Conservation (phyloP, 129 eudicot genomes). For the Arctium lappa region DNA sequence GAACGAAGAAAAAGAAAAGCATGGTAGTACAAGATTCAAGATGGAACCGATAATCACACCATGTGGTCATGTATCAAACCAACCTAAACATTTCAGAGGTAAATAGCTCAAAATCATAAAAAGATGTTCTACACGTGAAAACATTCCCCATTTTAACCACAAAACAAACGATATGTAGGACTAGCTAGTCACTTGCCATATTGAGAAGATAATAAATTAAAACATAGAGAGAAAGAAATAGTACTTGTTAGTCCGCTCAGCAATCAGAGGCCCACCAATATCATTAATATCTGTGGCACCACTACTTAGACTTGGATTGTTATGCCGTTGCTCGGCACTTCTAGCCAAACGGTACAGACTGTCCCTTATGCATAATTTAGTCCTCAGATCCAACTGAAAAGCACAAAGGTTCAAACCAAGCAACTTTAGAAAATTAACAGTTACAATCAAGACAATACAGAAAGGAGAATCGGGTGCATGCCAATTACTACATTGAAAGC, state of each 20-base stretch:
- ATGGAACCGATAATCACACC: neutral
- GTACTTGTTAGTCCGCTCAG: conserved; percentile 60
- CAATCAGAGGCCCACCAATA: conserved; percentile 34
- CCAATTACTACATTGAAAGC: neutral
- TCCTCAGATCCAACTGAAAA: conserved; percentile 79
- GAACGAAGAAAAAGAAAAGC: neutral
- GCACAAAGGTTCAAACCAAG: conserved; percentile 12
- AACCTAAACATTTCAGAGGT: conserved; percentile 1
- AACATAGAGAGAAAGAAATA: conserved; percentile 15
- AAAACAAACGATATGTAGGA: neutral
- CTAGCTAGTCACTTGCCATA: neutral
- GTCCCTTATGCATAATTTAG: conserved; percentile 89
- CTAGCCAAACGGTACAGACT: conserved; percentile 90
- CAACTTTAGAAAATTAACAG: conserved; percentile 11
- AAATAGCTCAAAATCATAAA: neutral
- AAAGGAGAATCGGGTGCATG: conserved; percentile 3
- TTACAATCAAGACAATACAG: neutral
- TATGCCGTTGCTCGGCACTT: conserved; percentile 85
- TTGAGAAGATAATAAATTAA: neutral
- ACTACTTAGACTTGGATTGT: conserved; percentile 35
- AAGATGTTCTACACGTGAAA: neutral
- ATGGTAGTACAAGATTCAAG: neutral
- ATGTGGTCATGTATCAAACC: neutral
- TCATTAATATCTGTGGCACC: conserved; percentile 38
- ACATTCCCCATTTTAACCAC: neutral